phyloP scores from a whole-genome alignment of 192 early-diverging fungal genomes.

The Piromyces finnis region DNA sequence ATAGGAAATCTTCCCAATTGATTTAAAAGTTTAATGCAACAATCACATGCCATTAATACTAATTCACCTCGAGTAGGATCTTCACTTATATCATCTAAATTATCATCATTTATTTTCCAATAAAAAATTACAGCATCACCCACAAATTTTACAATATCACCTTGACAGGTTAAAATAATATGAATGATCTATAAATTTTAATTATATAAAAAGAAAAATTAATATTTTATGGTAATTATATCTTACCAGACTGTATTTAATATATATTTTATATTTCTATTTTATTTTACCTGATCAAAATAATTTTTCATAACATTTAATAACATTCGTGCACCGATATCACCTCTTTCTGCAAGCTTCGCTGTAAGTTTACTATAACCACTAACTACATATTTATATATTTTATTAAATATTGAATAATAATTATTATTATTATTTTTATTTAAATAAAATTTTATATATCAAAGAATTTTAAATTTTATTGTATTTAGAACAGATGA shows the following conservation, averaged over 20 bases:
- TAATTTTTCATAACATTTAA: slow-evolving; percentile 28
- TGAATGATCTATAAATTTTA: slow-evolving; percentile 26
- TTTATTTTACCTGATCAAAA: slow-evolving; percentile 19
- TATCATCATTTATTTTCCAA: slow-evolving; percentile 16
- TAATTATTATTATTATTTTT: too few species aligned
- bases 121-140: slow-evolving; percentile 35
- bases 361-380: slow-evolving; percentile 22
- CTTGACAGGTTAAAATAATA: slow-evolving; percentile 20
- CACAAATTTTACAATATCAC: slow-evolving; percentile 37
- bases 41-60: slow-evolving; percentile 21
- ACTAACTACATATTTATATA: slow-evolving; percentile 1
- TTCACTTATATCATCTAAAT: background rate
- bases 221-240: too few species aligned
- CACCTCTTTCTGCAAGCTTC: slow-evolving; percentile 17
- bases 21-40: slow-evolving; percentile 18
- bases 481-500: too few species aligned
- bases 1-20: slow-evolving; percentile 22
- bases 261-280: background rate
- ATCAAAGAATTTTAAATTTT: too few species aligned
- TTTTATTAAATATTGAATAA: too few species aligned
- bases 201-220: too few species aligned
- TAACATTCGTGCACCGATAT: slow-evolving; percentile 20
- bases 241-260: background rate
- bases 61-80: slow-evolving; percentile 15
- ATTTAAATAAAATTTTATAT: too few species aligned